Evolutionary conservation across 345 rosid species (phyloP).

Genomic region (Rhizophora apiculata): DNA sequence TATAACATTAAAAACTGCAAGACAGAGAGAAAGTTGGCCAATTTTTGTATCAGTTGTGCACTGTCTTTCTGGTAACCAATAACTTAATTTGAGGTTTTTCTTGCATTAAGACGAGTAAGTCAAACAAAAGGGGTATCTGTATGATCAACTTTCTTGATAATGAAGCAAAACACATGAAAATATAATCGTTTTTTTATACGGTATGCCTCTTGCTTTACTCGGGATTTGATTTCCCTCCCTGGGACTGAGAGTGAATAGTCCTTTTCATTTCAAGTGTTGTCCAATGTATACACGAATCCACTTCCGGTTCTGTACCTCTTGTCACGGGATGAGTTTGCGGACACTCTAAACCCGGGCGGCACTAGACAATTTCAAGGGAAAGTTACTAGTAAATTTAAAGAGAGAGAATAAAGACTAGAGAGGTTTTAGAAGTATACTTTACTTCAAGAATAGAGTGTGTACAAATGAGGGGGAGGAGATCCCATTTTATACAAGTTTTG

Average conservation of each 20-base stretch:
- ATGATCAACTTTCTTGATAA: not conserved
- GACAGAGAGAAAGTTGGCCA: constrained; percentile 8
- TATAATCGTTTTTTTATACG: too few species aligned
- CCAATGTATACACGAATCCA: not conserved
- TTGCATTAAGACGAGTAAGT: not conserved
- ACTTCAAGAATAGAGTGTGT: too few species aligned
- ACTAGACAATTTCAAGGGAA: too few species aligned
- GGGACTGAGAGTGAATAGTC: not conserved
- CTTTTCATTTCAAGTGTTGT: not conserved
- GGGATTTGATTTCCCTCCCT: too few species aligned
- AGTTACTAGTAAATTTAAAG: too few species aligned
- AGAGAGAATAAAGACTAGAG: too few species aligned
- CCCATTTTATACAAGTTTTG: too few species aligned
- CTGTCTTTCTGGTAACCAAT: not conserved
- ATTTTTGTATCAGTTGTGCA: not conserved
- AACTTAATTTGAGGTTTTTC: not conserved
- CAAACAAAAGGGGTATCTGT: not conserved
- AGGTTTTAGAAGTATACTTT: too few species aligned
- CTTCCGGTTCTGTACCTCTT: not conserved
- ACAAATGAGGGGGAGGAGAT: too few species aligned
- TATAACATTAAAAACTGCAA: not conserved
- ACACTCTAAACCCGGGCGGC: too few species aligned
- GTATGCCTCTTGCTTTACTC: too few species aligned
- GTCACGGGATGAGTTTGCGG: too few species aligned
- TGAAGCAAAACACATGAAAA: not conserved